Evolutionary conservation across 2,329 filamentous ascomycete genomes (phyloP), one percentile per base, ranked within the genome.

Genomic region (Monosporascus sp.): DNA sequence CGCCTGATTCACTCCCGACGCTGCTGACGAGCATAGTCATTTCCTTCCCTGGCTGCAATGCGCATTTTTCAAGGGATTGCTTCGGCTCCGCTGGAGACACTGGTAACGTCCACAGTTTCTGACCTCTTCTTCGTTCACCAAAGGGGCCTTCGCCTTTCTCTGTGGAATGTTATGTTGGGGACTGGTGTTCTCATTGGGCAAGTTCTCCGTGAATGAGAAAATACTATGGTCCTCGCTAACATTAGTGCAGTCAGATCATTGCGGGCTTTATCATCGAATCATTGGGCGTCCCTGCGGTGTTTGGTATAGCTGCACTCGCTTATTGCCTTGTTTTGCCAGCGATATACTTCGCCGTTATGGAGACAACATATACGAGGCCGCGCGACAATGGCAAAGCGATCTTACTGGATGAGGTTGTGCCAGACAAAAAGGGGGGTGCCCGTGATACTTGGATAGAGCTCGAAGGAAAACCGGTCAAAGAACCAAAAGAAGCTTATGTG

Each of bases 271-370:
- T 71, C 52, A 70, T 72, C 51, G 62, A 69, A 50, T 62, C 59
- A 17, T 55, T 72, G 3, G 69, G 69, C 11, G 62, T 71, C 49
- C 62, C 70, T 27, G 67, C 63, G 26, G 66, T 68, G 4, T 72
- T 71, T 45, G 69, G 68, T 6, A 63, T 72, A 55, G 72, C 70
- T 2, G 74, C 72, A 1, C 52, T 74, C 3, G 71, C 76, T 16
- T 75, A 72, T 58, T 70, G 72, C 7, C 55, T 69, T 1, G 67
- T 77, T 6, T 52, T 76, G 1, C 58, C 71, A 0, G 56, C 66
- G 7, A 74, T 75, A 56, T 75, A 72, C 57, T 76, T 76, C 60
- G 65, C 76, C 55, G 72, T 76, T 2, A 67, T 73, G 9, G 74
- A 77, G 55, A 77, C 73, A 14, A 71, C 70, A 0, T 76, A 68